Evolutionary conservation across 768 basidiomycete species (phyloP).

Genomic region (Russula compacta): DNA sequence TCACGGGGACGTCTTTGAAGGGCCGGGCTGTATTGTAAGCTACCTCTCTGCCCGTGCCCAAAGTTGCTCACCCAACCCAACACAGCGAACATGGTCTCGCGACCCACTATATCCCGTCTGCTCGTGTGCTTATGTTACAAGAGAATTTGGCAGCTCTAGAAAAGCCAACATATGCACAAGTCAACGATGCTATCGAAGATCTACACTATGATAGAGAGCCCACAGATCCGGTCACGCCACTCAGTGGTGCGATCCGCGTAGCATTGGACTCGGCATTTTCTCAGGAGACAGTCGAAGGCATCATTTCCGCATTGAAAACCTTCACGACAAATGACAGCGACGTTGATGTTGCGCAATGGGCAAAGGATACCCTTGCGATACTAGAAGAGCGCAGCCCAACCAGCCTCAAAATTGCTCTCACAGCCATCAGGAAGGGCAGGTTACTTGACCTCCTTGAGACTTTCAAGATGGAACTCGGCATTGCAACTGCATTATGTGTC

Average conservation of each 20-base stretch:
- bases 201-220: constrained; percentile 47
- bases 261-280: constrained; percentile 79
- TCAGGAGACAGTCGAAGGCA: constrained; percentile 59
- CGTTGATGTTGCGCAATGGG: constrained; percentile 58
- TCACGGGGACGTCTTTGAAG: constrained; percentile 63
- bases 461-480: constrained; percentile 77
- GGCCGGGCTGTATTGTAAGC: constrained; percentile 84
- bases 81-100: constrained; percentile 84
- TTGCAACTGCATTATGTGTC: constrained; percentile 86
- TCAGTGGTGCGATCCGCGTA: constrained; percentile 54
- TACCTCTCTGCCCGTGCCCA: neutral
- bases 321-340: constrained; percentile 33
- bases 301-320: constrained; percentile 46
- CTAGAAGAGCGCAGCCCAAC: constrained; percentile 79
- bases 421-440: constrained; percentile 67
- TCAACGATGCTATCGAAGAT: constrained; percentile 66
- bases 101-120: constrained; percentile 83
- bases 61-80: neutral
- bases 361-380: constrained; percentile 50
- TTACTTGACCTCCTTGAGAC: constrained; percentile 51
- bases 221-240: constrained; percentile 42
- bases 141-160: constrained; percentile 55
- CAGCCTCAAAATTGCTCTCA: constrained; percentile 82
- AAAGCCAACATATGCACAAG: constrained; percentile 37
- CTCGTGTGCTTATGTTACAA: constrained; percentile 62